Base-by-base conservation (phyloP, 2,329 filamentous ascomycete species). In the Purpureocillium takamizusanense region DNA sequence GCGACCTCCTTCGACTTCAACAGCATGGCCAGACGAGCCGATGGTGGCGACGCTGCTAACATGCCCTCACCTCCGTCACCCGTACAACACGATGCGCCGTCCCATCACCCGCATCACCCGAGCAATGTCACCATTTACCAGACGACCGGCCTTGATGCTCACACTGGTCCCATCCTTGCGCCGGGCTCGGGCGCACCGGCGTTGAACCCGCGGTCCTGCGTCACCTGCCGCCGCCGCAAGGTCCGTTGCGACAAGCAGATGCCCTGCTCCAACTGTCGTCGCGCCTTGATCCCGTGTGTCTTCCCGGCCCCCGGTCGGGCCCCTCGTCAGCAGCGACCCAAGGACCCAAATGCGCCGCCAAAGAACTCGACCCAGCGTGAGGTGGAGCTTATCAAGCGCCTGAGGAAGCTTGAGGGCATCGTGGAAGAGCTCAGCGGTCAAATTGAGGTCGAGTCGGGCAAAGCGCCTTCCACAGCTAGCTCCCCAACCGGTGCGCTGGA, bases 221-320 rank as follows among this genome's bases (percentile, higher is more conserved):
- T 72, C 14, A 70, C 66, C 30, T 72, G 68, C 44, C 61, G 68
- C 10, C 64, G 68, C 33, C 66, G 79, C 44, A 83, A 85, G 58
- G 83, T 88, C 39, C 81, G 82, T 51, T 88, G 83, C 67, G 81
- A 88, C 64, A 87, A 87, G 64, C 71, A 76, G 51, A 77, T 85
- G 66, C 81, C 83, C 13, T 88, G 83, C 58, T 77, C 77, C 50
- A 87, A 88, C 56, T 88, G 83, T 56, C 74, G 74, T 31, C 76
- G 81, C 46, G 81, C 80, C 31, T 66, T 79, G 49, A 83, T 83
- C 41, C 74, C 81, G 48, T 88, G 83, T 57, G 65, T 86, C 35
- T 88, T 85, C 53, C 83, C 83, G 1, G 79, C 81, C 3, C 83
- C 83, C 1, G 83, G 83, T 9, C 72, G 83, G 39, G 82, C 83